phyloP scores from a whole-genome alignment of 805 yeast genomes.

The Ogataea salicorniae region DNA sequence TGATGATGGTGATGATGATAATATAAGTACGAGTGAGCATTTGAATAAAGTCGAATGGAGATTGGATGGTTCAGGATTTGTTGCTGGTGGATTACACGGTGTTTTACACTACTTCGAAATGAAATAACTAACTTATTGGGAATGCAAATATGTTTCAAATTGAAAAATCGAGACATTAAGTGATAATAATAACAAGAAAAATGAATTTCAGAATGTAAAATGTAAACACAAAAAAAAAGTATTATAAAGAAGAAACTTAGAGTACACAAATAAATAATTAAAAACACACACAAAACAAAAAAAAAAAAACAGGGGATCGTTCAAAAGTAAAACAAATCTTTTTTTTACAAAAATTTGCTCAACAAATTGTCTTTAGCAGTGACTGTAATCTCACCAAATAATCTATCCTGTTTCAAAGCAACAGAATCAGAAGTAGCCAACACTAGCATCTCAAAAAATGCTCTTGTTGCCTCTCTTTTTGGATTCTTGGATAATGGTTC shows the following conservation, averaged over 20 bases:
- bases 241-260: neutral
- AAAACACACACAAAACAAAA: neutral
- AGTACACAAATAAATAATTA: neutral
- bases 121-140: neutral
- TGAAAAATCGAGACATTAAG: too few species aligned
- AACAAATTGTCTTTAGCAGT: conserved; percentile 16
- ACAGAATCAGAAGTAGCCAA: conserved; percentile 75
- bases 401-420: conserved; percentile 49
- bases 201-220: neutral
- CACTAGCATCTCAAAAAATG: conserved; percentile 79
- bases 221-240: neutral
- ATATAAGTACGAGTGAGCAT: conserved; percentile 17
- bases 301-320: neutral
- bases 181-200: neutral
- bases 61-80: conserved; percentile 4
- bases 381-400: conserved; percentile 59
- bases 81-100: conserved; percentile 25
- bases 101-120: conserved; percentile 8
- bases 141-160: neutral
- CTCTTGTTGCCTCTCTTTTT: conserved; percentile 58
- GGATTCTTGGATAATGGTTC: conserved; percentile 35
- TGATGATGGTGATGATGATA: too few species aligned
- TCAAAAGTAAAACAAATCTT: neutral
- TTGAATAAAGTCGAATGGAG: conserved; percentile 15
- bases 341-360: conserved; percentile 14